These are phyloP conservation scores for Mycena chlorophos DNA, from an alignment of 768 basidiomycete species.

Conservation along the genomic window DNA sequence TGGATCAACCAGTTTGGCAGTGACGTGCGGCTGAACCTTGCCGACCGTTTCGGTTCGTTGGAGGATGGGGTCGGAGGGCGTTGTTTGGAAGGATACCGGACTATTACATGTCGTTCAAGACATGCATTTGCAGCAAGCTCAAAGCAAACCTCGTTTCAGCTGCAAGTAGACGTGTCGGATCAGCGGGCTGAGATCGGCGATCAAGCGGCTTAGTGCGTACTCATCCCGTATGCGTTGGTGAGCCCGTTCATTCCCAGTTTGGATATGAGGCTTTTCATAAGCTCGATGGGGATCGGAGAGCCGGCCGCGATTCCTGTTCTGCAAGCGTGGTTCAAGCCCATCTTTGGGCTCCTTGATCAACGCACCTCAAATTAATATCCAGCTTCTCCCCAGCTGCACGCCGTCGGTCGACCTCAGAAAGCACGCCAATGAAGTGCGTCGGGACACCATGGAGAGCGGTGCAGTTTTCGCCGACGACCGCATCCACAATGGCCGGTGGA, in stretches of 20 bases:
- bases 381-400: constrained; percentile 43
- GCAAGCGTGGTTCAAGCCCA: not conserved
- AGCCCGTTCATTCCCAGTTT: constrained; percentile 69
- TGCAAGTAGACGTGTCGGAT: too few species aligned
- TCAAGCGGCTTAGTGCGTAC: constrained; percentile 38
- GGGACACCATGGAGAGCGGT: constrained; percentile 85
- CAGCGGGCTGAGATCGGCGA: constrained; percentile 7
- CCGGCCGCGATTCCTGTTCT: constrained; percentile 87
- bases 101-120: constrained; percentile 33
- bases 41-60: constrained; percentile 86
- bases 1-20: constrained; percentile 65
- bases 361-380: constrained; percentile 58
- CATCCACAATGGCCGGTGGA: constrained; percentile 66
- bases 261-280: constrained; percentile 72
- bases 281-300: constrained; percentile 72
- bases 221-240: constrained; percentile 86
- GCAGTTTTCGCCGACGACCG: constrained; percentile 66
- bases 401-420: constrained; percentile 64
- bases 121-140: not conserved
- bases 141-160: constrained; percentile 65
- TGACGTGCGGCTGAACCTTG: constrained; percentile 72
- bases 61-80: constrained; percentile 61
- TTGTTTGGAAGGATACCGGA: constrained; percentile 83
- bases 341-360: not conserved
- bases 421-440: constrained; percentile 78